Percentiles rank a stretch among this genome's conserved stretches.
These are phyloP conservation scores for Tricholoma matsutake DNA, from an alignment of 768 basidiomycete genomes.

Conservation along the genomic window DNA sequence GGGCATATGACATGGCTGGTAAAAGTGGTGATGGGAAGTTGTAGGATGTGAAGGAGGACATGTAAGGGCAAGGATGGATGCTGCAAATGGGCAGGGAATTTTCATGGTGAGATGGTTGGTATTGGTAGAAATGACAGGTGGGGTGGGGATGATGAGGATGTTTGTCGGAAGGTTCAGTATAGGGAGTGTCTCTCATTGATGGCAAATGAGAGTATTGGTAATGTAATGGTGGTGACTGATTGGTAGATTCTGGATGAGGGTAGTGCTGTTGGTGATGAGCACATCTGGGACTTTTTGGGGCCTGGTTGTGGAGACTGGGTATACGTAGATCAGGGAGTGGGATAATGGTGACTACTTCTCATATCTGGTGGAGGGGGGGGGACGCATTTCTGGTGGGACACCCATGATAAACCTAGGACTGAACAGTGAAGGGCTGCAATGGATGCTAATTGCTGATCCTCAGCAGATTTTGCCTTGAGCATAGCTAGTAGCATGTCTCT, in stretches of 20 bases:
- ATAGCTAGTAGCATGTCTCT: slow-evolving; percentile 88
- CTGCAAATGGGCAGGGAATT: too few species aligned
- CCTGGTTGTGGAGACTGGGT: slow-evolving; percentile 33
- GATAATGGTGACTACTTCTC: slow-evolving; percentile 37
- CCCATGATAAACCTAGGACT: slow-evolving; percentile 51
- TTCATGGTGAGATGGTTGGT: too few species aligned
- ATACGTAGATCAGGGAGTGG: slow-evolving; percentile 36
- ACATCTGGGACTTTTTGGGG: slow-evolving; percentile 32
- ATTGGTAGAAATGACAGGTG: too few species aligned
- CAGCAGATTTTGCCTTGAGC: slow-evolving; percentile 88
- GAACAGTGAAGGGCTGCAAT: slow-evolving; percentile 67
- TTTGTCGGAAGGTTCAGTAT: slow-evolving; percentile 50
- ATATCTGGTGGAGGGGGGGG: slow-evolving; percentile 19
- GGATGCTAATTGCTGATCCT: slow-evolving; percentile 84
- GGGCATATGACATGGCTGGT: too few species aligned
- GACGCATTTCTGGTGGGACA: slow-evolving; percentile 13
- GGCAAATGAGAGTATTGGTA: slow-evolving; percentile 28
- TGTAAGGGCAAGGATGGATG: too few species aligned
- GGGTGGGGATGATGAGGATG: too few species aligned
- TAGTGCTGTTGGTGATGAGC: slow-evolving; percentile 29
- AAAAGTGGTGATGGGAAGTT: too few species aligned
- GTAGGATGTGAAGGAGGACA: too few species aligned
- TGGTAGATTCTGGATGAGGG: slow-evolving; percentile 25
- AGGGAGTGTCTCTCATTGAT: slow-evolving; percentile 32
- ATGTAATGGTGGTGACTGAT: slow-evolving; percentile 37